phyloP scores from a whole-genome alignment of 768 basidiomycete genomes.

The Kwoniella sp. region DNA sequence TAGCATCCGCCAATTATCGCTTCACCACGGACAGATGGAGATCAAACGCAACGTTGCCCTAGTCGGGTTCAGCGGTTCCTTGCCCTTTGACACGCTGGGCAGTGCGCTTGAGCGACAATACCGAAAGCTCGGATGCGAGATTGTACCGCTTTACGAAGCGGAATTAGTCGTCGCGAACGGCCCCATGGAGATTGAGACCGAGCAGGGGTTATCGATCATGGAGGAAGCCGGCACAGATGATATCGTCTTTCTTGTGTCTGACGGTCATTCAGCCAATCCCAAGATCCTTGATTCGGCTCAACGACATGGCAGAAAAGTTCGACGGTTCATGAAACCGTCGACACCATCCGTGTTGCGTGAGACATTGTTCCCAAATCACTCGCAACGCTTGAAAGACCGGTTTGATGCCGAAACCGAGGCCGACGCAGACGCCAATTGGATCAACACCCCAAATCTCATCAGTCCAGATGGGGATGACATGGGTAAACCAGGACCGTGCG shows the following conservation, averaged over 20 bases:
- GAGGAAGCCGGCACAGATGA: constrained; percentile 28
- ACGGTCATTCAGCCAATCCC: constrained; percentile 34
- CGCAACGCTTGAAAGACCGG: constrained; percentile 9
- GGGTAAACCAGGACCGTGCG: background rate
- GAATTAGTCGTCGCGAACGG: constrained; percentile 47
- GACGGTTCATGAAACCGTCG: constrained; percentile 41
- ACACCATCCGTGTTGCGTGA: constrained; percentile 46
- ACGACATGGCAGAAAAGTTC: constrained; percentile 16
- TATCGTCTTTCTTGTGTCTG: constrained; percentile 39
- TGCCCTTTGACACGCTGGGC: constrained; percentile 16
- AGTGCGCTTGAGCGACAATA: constrained; percentile 34
- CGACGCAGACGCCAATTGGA: background rate
- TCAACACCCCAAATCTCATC: constrained; percentile 19
- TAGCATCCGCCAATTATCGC: constrained; percentile 8
- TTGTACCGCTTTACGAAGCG: constrained; percentile 32
- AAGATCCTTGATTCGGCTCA: constrained; percentile 20
- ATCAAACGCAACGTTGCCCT: constrained; percentile 33
- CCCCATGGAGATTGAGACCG: constrained; percentile 27
- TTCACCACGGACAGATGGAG: constrained; percentile 9
- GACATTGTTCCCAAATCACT: constrained; percentile 35
- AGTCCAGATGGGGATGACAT: constrained; percentile 8
- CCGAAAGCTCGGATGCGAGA: constrained; percentile 37
- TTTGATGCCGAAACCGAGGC: background rate
- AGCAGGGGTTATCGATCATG: constrained; percentile 18
- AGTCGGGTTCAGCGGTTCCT: constrained; percentile 31